Base-by-base conservation (phyloP, 306 rosid genomes). In the Gastrolobium bilobum region DNA sequence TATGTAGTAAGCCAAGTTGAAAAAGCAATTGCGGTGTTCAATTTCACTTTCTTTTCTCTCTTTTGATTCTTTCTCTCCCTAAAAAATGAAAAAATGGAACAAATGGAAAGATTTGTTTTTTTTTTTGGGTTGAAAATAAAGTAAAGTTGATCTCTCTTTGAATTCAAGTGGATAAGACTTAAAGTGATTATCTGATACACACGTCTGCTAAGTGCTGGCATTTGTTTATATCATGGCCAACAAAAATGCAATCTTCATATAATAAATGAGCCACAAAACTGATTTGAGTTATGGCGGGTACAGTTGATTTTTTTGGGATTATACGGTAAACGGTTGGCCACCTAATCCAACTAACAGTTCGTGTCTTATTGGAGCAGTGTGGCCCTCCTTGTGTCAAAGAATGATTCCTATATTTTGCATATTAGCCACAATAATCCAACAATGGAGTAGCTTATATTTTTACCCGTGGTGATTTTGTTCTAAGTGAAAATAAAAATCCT, bases 241-340 rank as follows among this genome's bases (percentile, higher is more conserved):
- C 57, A 72, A 52, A 73, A 52, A 38, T 29, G n/a, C 33, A 66
- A 42, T 65, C 3, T 66, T 59, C 38, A 8, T 26, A 6, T 71
- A 53, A 51, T 71, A 11, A 78, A 73, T 42, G 14, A 73, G 57
- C 4, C 37, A 13, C 10, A 48, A 26, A 59, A 79, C 5, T 82
- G 52, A 82, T 91, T 86, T 87, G 87, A 92, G 87, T 84, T 86
- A 11, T 87, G 93, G 91, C 91, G 91, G 93, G 90, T 86, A 68
- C 77, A 52, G 88, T 74, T 62, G 42, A 50, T 68, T 54, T 9
- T 38, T 14, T 43, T 3, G 33, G 40, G 74, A 80, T 85, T 68
- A 44, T 78, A 50, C 48, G 79, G 79, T 79, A 68, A 76, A 59
- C 14, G 75, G 91, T 89, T 82, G 93, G 99, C 88, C 87, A 88